Base-by-base conservation (phyloP, 176 grass and related monocot genomes). In the Stipa capillata region DNA sequence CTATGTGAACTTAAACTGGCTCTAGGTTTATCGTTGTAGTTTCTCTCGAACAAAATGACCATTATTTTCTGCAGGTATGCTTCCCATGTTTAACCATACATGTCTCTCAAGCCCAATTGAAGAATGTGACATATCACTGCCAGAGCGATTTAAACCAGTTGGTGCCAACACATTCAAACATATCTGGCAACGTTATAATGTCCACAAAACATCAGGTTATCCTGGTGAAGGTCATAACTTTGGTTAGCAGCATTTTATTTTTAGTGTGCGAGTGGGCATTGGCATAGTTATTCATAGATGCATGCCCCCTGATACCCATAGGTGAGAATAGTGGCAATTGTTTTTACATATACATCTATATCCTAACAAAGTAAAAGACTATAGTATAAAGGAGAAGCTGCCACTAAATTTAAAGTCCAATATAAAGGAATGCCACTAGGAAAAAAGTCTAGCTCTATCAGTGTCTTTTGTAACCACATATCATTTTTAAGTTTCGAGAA, bases 101-200 rank as follows among this genome's bases (percentile, higher is more conserved):
- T 54, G 11, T 24, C 28, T 55, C 54, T 81, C 27, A 18, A 23
- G 49, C 21, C 16, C 15, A 45, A 37, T n/a, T n/a, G n/a, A n/a
- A n/a, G n/a, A n/a, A n/a, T n/a, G n/a, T n/a, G n/a, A n/a, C n/a
- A n/a, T n/a, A n/a, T n/a, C n/a, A n/a, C n/a, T n/a, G n/a, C n/a
- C n/a, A n/a, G n/a, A 53, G 4, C 21, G 20, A 69, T 69, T 56
- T 8, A 60, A 82, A 13, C 7, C 9, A 27, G 18, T 25, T 58
- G 9, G 67, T 51, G 24, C 42, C 52, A 76, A 71, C 25, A 85
- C 70, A 73, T 57, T 67, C 33, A 65, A 70, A 20, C 11, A 50
- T 11, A 39, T n/a, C 11, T 8, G 1, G 15, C 17, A 70, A 65
- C 43, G 44, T 35, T 34, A 7, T 16, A 61, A 24, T 20, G 44